phyloP scores from a whole-genome alignment of 768 basidiomycete genomes.

The Naganishia antarctica region DNA sequence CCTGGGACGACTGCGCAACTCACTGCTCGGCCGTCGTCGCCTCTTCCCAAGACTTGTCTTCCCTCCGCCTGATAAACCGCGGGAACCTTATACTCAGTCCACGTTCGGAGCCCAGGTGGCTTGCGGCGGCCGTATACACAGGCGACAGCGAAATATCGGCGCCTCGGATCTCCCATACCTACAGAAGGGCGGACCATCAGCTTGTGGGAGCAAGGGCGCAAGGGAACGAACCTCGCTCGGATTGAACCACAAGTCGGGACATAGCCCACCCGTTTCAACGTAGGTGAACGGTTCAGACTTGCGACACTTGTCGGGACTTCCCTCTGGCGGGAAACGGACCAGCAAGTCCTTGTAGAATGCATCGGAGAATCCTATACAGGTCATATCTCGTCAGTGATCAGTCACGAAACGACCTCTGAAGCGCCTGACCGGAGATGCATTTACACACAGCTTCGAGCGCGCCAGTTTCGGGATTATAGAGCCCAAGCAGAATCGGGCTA shows the following conservation, averaged over 20 bases:
- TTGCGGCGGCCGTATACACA: constrained; percentile 71
- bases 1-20: not conserved
- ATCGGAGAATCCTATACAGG: constrained; percentile 68
- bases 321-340: constrained; percentile 61
- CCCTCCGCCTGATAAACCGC: constrained; percentile 67
- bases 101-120: constrained; percentile 58
- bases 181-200: constrained; percentile 41
- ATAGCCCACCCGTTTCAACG: constrained; percentile 42
- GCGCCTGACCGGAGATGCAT: constrained; percentile 53
- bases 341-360: constrained; percentile 57
- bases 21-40: constrained; percentile 67
- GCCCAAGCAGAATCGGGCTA: constrained; percentile 77
- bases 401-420: not conserved
- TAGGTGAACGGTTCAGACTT: constrained; percentile 37
- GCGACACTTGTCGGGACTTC: constrained; percentile 61
- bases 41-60: constrained; percentile 68
- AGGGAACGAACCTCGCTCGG: constrained; percentile 54
- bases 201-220: constrained; percentile 54
- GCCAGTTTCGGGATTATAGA: constrained; percentile 63
- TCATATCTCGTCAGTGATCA: not conserved
- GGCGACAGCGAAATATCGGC: constrained; percentile 57
- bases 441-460: constrained; percentile 75
- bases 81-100: constrained; percentile 85
- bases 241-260: constrained; percentile 51
- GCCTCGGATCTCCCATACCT: constrained; percentile 79